phyloP scores from a whole-genome alignment of 352 stramenopile species.

The Elongisporangium prolatum region DNA sequence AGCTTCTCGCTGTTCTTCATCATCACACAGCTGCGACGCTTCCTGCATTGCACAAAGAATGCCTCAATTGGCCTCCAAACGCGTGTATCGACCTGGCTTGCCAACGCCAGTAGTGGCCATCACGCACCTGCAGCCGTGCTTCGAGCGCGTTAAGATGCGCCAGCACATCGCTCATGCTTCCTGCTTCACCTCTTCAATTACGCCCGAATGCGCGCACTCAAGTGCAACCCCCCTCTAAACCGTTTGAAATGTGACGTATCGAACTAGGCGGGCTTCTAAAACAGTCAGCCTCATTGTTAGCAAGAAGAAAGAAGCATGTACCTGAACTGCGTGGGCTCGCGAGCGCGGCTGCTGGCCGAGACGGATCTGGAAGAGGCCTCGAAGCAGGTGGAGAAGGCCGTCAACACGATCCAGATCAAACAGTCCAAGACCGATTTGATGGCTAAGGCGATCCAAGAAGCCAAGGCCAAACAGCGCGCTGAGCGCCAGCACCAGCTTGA shows the following conservation, averaged over 20 bases:
- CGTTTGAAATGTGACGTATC: neutral
- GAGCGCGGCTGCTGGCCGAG: slow-evolving; percentile 42
- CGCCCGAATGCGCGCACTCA: slow-evolving; percentile 9
- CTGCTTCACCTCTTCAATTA: slow-evolving; percentile 16
- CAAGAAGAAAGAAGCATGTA: slow-evolving; percentile 26
- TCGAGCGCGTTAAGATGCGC: slow-evolving; percentile 25
- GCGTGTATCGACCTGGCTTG: too few relatives aligned
- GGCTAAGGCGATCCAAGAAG: slow-evolving; percentile 31
- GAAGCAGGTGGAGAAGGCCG: slow-evolving; percentile 53
- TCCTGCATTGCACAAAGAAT: too few relatives aligned
- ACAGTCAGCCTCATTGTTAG: neutral
- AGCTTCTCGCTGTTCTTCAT: neutral
- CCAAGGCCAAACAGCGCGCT: slow-evolving; percentile 22
- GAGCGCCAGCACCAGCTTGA: slow-evolving; percentile 53
- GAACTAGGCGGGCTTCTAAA: too few relatives aligned
- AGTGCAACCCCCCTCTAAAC: slow-evolving; percentile 9
- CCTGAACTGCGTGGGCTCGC: slow-evolving; percentile 67
- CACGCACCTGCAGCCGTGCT: slow-evolving; percentile 18
- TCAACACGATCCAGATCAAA: slow-evolving; percentile 52
- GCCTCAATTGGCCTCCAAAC: too few relatives aligned
- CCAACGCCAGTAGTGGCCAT: too few relatives aligned
- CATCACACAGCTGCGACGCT: too few relatives aligned
- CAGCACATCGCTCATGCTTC: slow-evolving; percentile 20
- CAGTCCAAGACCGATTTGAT: slow-evolving; percentile 38
- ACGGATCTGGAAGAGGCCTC: slow-evolving; percentile 66